phyloP scores from a whole-genome alignment of 768 basidiomycete species.

The Trametes gibbosa region DNA sequence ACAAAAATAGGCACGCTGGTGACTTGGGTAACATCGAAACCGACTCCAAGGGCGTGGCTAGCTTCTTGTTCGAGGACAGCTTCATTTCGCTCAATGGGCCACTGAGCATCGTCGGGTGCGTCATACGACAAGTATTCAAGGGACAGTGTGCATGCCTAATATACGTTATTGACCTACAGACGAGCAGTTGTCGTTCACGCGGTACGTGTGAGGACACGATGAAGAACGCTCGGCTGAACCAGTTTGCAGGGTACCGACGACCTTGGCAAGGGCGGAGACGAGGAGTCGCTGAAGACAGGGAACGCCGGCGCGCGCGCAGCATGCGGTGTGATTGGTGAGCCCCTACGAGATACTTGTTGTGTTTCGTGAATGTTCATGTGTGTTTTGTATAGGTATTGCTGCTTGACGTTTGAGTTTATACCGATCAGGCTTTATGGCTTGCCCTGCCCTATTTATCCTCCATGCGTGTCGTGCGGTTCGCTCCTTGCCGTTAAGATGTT shows the following conservation, averaged over 20 bases:
- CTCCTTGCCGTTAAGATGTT: too few relatives aligned
- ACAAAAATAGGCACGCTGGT: slow-evolving; percentile 63
- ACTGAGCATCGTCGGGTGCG: slow-evolving; percentile 67
- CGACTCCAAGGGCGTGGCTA: slow-evolving; percentile 55
- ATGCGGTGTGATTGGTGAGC: slow-evolving; percentile 74
- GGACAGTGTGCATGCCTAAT: background rate
- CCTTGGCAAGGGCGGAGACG: slow-evolving; percentile 64
- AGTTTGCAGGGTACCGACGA: slow-evolving; percentile 78
- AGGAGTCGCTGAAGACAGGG: slow-evolving; percentile 74
- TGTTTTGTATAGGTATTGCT: background rate
- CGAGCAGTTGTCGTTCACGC: slow-evolving; percentile 76
- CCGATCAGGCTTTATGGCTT: too few relatives aligned
- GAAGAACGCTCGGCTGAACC: too few relatives aligned
- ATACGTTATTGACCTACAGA: slow-evolving; percentile 29
- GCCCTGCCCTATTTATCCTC: too few relatives aligned
- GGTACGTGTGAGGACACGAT: too few relatives aligned
- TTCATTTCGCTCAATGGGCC: slow-evolving; percentile 67
- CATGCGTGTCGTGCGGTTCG: too few relatives aligned
- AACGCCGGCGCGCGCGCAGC: slow-evolving; percentile 77
- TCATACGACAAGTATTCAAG: background rate
- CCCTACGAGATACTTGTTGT: too few relatives aligned
- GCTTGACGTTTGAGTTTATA: background rate
- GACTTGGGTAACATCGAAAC: slow-evolving; percentile 73
- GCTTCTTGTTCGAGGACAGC: slow-evolving; percentile 55
- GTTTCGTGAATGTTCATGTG: too few relatives aligned